Base-by-base conservation (phyloP, 805 yeast species). In the Kodamaea restingae region DNA sequence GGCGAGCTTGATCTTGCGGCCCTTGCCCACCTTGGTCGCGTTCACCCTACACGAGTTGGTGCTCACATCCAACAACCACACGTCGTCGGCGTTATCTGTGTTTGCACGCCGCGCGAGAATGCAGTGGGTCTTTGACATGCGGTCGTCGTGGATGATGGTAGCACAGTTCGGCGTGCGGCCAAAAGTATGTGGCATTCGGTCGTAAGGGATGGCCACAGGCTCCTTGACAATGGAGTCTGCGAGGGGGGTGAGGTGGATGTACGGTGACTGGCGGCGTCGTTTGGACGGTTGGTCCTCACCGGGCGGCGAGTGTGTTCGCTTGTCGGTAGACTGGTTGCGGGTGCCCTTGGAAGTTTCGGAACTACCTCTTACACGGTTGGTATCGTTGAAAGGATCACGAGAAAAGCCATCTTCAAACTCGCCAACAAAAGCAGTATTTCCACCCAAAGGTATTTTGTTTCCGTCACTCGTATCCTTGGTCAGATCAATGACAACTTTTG, bases 41-140 rank as follows among this genome's bases (percentile, higher is more conserved):
- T 88, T 85, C 6, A 90, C 73, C 49, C 68, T 76, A 54, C 96
- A 84, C 2, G 86, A 82, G 58, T 88, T 90, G 0, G 95, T 78
- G 40, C 93, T 83, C 45, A 70, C 75, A 49, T 88, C 96, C 34
- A 85, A 61, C 21, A 90, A 63, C 95, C 95, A 88, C 11, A 85
- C 68, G 53, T 81, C 88, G 41, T 81, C 85, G 6, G 70, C 5
- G 63, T n/a, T n/a, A n/a, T n/a, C n/a, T n/a, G n/a, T n/a, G n/a
- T n/a, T 20, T 20, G 22, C 22, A 8, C 56, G 29, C 4, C 78
- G 78, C 39, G 70, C 51, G 10, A 91, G 66, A 21, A 80, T 63
- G 58, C 96, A 88, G 60, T 93, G 98, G 1, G 81, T 70, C 47
- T 88, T 85, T 2, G 97, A 90, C 50, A 91, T 73, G 33, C 96